These are phyloP conservation scores for Coniella vitis DNA, from an alignment of 2,329 filamentous ascomycete species.

Conservation along the genomic window DNA sequence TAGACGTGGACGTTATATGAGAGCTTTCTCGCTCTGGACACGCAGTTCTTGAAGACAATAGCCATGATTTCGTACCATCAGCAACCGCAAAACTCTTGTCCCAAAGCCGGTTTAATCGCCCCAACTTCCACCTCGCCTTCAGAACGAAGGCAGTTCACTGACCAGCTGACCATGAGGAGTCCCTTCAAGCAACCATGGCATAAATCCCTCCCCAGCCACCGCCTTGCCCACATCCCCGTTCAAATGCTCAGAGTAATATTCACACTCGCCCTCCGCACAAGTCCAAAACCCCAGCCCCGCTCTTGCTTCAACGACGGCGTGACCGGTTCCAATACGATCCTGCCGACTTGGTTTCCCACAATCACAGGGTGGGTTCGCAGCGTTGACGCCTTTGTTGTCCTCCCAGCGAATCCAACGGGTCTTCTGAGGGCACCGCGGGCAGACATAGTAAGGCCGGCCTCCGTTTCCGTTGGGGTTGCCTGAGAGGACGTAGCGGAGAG, in stretches of 20 bases:
- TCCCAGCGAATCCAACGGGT: conserved; percentile 2
- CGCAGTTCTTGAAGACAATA: too few species aligned
- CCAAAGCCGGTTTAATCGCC: too few species aligned
- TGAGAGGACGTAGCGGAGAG: background rate
- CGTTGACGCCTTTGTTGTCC: background rate
- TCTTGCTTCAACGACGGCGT: too few species aligned
- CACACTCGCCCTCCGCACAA: background rate
- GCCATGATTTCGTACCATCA: too few species aligned
- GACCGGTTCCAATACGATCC: background rate
- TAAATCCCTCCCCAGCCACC: background rate
- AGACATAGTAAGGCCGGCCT: conserved; percentile 3
- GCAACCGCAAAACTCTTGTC: too few species aligned
- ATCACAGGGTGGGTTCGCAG: background rate
- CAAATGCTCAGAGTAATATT: conserved; percentile 1
- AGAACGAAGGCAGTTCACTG: too few species aligned
- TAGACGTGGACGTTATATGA: too few species aligned
- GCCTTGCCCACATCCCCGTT: background rate
- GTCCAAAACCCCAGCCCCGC: background rate
- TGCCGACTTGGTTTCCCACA: background rate
- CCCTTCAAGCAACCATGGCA: background rate
- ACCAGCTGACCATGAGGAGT: too few species aligned
- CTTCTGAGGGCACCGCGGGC: background rate
- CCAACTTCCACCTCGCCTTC: too few species aligned
- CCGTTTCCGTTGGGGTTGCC: background rate
- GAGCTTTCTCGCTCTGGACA: too few species aligned